Conservation (phyloP, 305 asterid genomes). For the Fraxinus baroniana region DNA sequence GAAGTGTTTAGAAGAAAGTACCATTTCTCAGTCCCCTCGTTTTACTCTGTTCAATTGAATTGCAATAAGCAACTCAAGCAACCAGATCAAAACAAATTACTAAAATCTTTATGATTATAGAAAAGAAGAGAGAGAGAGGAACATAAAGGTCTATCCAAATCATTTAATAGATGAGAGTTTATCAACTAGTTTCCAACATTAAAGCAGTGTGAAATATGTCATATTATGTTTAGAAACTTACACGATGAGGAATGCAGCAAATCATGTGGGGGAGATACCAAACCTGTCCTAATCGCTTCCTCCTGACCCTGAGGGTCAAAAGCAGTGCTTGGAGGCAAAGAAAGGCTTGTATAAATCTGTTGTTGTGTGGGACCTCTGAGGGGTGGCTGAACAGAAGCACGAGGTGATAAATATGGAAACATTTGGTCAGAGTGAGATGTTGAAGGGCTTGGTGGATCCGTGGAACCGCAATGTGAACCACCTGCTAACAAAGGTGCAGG, state of each 20-base stretch:
- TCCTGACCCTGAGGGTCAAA: conserved; percentile 23
- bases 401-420: conserved; percentile 38
- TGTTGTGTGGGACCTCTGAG: conserved; percentile 26
- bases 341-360: conserved; percentile 34
- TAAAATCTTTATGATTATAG: background rate
- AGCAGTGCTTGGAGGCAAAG: conserved; percentile 41
- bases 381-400: conserved; percentile 34
- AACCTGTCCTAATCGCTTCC: conserved; percentile 2
- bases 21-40: conserved; percentile 4
- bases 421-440: conserved; percentile 24
- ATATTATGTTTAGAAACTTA: conserved; percentile 26
- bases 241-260: conserved; percentile 29
- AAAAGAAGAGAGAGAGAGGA: background rate
- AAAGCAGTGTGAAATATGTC: background rate
- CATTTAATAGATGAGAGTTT: background rate
- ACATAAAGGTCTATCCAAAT: background rate
- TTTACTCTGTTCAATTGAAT: background rate
- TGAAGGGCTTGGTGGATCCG: conserved; percentile 43
- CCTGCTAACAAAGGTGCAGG: conserved; percentile 36
- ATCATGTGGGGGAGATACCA: conserved; percentile 27
- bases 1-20: background rate
- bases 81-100: background rate
- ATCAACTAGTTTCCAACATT: background rate
- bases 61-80: background rate
- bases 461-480: conserved; percentile 32